A percentile compares a stretch with the other conserved stretches of the same genome.
Evolutionary conservation across 257 asterid genomes (phyloP).

Genomic region (Paraleonurus japonicus): DNA sequence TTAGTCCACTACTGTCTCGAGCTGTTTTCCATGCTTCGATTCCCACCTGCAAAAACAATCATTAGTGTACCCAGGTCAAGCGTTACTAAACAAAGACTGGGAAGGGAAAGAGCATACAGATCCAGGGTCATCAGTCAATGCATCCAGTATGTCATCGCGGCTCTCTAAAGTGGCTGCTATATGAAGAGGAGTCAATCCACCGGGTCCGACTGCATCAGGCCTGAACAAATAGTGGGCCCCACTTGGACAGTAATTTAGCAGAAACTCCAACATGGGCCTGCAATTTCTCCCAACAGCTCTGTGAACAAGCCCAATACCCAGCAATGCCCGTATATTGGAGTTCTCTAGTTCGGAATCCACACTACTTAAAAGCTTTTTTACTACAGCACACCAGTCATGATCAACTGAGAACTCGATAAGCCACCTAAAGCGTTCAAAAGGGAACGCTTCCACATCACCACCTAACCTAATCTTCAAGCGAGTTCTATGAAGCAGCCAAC

Average conservation of each 20-base stretch:
- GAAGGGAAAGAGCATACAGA: conserved; percentile 37
- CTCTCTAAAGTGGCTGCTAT: conserved; percentile 62
- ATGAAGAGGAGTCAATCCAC: conserved; percentile 89
- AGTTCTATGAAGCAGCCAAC: conserved; percentile 70
- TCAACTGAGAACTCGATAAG: conserved; percentile 73
- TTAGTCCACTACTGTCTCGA: conserved; percentile 59
- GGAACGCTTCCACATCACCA: conserved; percentile 41
- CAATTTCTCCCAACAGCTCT: conserved; percentile 66
- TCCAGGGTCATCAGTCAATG: conserved; percentile 73
- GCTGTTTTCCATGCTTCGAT: conserved; percentile 66
- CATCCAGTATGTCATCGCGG: conserved; percentile 58
- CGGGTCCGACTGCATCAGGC: conserved; percentile 67
- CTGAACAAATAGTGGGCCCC: conserved; percentile 45
- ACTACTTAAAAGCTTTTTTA: conserved; percentile 49
- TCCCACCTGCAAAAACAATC: conserved; percentile 58
- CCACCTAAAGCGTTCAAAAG: conserved; percentile 66
- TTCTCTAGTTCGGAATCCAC: conserved; percentile 40
- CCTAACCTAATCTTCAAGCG: conserved; percentile 48
- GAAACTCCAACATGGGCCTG: conserved; percentile 59
- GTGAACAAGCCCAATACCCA: conserved; percentile 70
- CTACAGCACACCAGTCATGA: conserved; percentile 85
- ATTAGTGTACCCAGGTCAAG: too few relatives aligned
- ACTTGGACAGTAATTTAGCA: conserved; percentile 44
- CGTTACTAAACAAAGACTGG: background rate
- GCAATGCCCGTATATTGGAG: conserved; percentile 38